These are phyloP conservation scores for Entomophthora muscae DNA, from an alignment of 371 early-diverging fungal species.

Conservation along the genomic window DNA sequence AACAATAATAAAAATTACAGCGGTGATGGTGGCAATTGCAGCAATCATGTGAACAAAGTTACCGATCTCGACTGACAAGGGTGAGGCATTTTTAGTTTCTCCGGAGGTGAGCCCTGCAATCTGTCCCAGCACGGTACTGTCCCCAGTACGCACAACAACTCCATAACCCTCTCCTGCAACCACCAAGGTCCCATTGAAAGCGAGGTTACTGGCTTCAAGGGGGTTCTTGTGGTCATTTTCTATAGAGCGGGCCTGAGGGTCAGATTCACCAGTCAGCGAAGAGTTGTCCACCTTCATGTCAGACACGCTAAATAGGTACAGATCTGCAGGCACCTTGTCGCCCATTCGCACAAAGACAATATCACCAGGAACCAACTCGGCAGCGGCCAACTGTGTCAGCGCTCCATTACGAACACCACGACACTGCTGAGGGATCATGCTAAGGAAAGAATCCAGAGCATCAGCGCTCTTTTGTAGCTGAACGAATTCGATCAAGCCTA, in stretches of 20 bases:
- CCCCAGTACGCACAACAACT: constrained; percentile 81
- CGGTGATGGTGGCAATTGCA: constrained; percentile 48
- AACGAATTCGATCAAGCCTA: constrained; percentile 77
- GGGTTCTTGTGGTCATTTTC: constrained; percentile 45
- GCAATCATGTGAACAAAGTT: constrained; percentile 75
- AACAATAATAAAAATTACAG: constrained; percentile 67
- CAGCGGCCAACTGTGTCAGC: constrained; percentile 35
- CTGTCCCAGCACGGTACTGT: constrained; percentile 81
- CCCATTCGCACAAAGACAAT: constrained; percentile 73
- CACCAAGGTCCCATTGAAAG: constrained; percentile 72
- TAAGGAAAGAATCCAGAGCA: constrained; percentile 73
- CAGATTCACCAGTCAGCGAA: constrained; percentile 88
- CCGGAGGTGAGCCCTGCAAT: constrained; percentile 74
- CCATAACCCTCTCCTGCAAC: constrained; percentile 82
- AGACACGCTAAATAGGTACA: constrained; percentile 41
- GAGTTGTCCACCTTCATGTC: constrained; percentile 95
- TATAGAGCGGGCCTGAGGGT: constrained; percentile 61
- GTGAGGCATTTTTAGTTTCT: constrained; percentile 47
- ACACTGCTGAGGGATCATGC: constrained; percentile 71
- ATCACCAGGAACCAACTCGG: constrained; percentile 70
- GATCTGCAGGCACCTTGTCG: constrained; percentile 89
- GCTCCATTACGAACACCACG: constrained; percentile 56
- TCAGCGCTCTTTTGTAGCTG: constrained; percentile 73
- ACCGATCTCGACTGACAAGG: constrained; percentile 59
- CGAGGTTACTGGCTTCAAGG: constrained; percentile 78